Percentiles rank a stretch among this genome's conserved stretches.
These are phyloP conservation scores for Saccharum hybrid DNA, from an alignment of 202 grass and related monocot genomes.

Conservation along the genomic window DNA sequence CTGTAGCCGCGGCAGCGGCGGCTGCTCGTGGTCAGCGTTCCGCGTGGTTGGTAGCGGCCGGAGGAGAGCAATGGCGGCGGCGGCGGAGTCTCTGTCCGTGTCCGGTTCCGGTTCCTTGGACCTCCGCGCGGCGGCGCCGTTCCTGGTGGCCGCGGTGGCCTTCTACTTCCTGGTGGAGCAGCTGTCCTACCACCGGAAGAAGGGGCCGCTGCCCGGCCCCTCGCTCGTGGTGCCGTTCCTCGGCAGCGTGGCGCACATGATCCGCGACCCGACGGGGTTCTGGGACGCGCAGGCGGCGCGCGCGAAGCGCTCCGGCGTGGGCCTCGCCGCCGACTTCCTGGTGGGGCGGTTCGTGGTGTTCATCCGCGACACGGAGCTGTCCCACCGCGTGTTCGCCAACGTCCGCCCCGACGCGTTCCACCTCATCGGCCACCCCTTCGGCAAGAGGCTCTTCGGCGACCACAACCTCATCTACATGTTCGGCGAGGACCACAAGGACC, in stretches of 20 bases:
- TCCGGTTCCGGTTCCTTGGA: slow-evolving; percentile 6
- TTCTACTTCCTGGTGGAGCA: slow-evolving; percentile 68
- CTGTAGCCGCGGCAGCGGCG: neutral
- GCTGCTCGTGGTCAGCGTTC: neutral
- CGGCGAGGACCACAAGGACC: slow-evolving; percentile 89
- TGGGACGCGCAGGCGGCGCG: slow-evolving; percentile 70
- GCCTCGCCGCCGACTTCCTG: slow-evolving; percentile 74
- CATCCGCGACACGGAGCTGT: slow-evolving; percentile 82
- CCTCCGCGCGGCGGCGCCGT: slow-evolving; percentile 58
- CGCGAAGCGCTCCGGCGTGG: slow-evolving; percentile 61
- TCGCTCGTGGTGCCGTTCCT: slow-evolving; percentile 72
- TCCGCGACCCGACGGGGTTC: slow-evolving; percentile 72
- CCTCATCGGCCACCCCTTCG: slow-evolving; percentile 93
- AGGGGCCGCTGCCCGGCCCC: slow-evolving; percentile 66
- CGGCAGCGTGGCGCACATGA: slow-evolving; percentile 70
- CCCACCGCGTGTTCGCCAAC: slow-evolving; percentile 91
- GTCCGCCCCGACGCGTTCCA: slow-evolving; percentile 96
- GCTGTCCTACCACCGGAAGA: slow-evolving; percentile 85
- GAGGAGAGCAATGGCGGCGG: slow-evolving; percentile 32
- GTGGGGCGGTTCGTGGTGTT: slow-evolving; percentile 87
- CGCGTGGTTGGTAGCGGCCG: neutral
- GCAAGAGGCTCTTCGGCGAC: slow-evolving; percentile 92
- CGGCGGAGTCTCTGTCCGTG: slow-evolving; percentile 9
- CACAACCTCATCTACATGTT: slow-evolving; percentile 99
- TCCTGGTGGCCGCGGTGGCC: slow-evolving; percentile 45